Evolutionary conservation across 2,329 filamentous ascomycete genomes (phyloP).

Genomic region (Byssoonygena ceratinophila): DNA sequence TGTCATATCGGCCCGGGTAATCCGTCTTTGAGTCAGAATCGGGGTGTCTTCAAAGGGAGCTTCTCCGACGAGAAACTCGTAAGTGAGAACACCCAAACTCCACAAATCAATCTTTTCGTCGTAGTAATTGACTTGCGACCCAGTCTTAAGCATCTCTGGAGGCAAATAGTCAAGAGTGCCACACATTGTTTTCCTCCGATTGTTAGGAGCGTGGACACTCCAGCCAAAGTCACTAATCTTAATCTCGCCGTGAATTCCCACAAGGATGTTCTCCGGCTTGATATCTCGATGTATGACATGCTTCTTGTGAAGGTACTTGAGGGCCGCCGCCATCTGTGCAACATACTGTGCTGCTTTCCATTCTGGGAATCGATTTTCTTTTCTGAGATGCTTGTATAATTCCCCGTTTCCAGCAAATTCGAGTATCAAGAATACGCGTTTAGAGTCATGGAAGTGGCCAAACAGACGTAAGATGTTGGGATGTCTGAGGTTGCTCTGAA

Average conservation of each 20-base stretch:
- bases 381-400: constrained; percentile 74
- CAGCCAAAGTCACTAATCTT: constrained; percentile 98
- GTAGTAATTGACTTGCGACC: constrained; percentile 75
- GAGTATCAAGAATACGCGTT: constrained; percentile 76
- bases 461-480: constrained; percentile 76
- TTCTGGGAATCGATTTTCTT: constrained; percentile 69
- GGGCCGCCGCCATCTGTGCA: constrained; percentile 78
- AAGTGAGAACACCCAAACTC: constrained; percentile 88
- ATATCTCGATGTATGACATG: constrained; percentile 97
- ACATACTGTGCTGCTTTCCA: constrained; percentile 81
- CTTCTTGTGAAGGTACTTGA: constrained; percentile 88
- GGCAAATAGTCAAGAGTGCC: constrained; percentile 95
- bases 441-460: constrained; percentile 81
- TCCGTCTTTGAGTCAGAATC: constrained; percentile 85
- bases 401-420: constrained; percentile 80
- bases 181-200: constrained; percentile 86
- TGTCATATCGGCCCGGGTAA: constrained; percentile 80
- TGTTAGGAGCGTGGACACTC: constrained; percentile 95
- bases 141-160: constrained; percentile 88
- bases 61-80: constrained; percentile 92
- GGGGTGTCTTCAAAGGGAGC: constrained; percentile 95
- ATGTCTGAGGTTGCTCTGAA: constrained; percentile 76
- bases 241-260: constrained; percentile 94
- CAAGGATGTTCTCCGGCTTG: constrained; percentile 93
- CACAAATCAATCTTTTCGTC: constrained; percentile 93